These are phyloP conservation scores for Colletotrichum musicola DNA, from an alignment of 2,329 filamentous ascomycete genomes.

Conservation along the genomic window DNA sequence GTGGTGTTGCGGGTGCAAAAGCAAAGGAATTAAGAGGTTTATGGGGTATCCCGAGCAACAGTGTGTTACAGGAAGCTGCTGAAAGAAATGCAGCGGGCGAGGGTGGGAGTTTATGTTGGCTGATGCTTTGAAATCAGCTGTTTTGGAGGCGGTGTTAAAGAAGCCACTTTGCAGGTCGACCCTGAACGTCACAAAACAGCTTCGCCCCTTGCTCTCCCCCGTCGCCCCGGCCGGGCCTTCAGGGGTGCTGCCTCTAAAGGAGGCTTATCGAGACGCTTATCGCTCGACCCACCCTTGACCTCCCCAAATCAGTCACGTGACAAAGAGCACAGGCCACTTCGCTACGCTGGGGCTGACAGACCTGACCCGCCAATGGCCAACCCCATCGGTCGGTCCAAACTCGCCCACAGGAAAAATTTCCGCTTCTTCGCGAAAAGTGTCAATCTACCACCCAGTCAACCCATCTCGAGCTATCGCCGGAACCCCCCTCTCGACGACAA, in stretches of 20 bases:
- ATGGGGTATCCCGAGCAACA: conserved; percentile 16
- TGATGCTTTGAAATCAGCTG: conserved; percentile 52
- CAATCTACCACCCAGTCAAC: conserved; percentile 33
- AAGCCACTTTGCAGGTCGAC: conserved; percentile 52
- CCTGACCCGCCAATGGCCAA: conserved; percentile 46
- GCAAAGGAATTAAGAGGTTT: background rate
- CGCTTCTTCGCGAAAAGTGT: conserved; percentile 20
- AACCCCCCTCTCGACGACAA: conserved; percentile 37
- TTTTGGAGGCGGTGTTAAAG: conserved; percentile 42
- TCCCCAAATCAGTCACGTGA: background rate
- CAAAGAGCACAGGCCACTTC: conserved; percentile 15
- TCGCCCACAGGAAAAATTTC: conserved; percentile 40
- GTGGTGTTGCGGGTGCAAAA: conserved; percentile 39
- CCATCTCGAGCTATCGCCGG: conserved; percentile 36
- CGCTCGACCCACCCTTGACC: background rate
- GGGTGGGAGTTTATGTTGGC: conserved; percentile 5
- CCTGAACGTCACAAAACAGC: conserved; percentile 34
- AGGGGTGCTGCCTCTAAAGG: background rate
- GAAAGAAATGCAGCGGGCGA: conserved; percentile 8
- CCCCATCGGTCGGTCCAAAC: conserved; percentile 27
- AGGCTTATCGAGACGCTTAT: conserved; percentile 3
- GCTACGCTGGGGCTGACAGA: conserved; percentile 34
- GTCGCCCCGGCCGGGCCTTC: no score
- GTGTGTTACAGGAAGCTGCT: conserved; percentile 27
- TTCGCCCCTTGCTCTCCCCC: conserved; percentile 1